Conservation (phyloP, 768 basidiomycete genomes). For the Rubroboletus pulcherrimus region DNA sequence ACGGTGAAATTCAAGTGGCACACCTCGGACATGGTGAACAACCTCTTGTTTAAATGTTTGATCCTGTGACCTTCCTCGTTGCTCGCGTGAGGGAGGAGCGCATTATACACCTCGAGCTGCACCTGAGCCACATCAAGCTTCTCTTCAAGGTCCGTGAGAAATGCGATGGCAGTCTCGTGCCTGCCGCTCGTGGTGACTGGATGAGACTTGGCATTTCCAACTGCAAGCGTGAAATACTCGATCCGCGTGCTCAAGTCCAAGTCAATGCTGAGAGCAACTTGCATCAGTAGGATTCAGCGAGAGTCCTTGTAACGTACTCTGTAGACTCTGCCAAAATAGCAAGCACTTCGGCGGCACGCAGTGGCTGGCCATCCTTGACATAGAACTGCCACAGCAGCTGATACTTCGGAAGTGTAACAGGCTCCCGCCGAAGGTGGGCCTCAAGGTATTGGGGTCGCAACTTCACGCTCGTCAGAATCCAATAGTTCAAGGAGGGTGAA, state of each 20-base stretch:
- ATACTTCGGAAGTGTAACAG: conserved; percentile 72
- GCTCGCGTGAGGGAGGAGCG: conserved; percentile 55
- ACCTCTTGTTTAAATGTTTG: conserved; percentile 48
- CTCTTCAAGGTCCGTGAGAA: conserved; percentile 93
- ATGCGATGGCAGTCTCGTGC: conserved; percentile 89
- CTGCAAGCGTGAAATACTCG: conserved; percentile 90
- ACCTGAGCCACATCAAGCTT: conserved; percentile 96
- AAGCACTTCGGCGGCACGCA: conserved; percentile 86
- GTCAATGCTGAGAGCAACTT: conserved; percentile 47
- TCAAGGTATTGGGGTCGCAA: conserved; percentile 87
- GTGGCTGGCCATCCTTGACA: conserved; percentile 83
- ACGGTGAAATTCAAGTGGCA: conserved; percentile 16
- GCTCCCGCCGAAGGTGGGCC: conserved; percentile 79
- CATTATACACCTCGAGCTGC: conserved; percentile 85
- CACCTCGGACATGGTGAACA: conserved; percentile 87
- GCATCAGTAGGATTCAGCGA: neutral
- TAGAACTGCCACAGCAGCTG: conserved; percentile 97
- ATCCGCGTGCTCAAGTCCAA: conserved; percentile 69
- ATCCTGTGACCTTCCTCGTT: conserved; percentile 65
- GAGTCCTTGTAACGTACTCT: conserved; percentile 47
- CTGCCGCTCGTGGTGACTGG: conserved; percentile 71
- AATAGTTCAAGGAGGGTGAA: neutral
- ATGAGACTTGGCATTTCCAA: conserved; percentile 95
- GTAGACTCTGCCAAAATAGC: conserved; percentile 78
- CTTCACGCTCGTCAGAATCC: conserved; percentile 36